phyloP scores from a whole-genome alignment of 805 yeast genomes.

The Nematodospora valgi region DNA sequence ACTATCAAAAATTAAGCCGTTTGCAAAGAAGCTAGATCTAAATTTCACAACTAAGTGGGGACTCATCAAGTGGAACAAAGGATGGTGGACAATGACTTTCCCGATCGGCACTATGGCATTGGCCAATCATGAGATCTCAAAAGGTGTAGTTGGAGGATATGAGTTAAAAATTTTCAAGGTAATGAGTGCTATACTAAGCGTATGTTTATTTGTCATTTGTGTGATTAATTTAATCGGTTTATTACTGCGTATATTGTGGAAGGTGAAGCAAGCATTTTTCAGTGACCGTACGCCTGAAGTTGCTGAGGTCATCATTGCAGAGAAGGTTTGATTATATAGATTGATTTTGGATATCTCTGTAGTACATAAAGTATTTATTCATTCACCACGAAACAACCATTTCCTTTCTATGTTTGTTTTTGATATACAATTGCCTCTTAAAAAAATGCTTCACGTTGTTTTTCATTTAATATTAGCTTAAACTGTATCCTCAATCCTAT shows the following conservation, averaged over 20 bases:
- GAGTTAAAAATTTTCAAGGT: constrained; percentile 53
- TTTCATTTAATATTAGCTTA: too few species aligned
- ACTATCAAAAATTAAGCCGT: constrained; percentile 40
- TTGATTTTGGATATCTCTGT: neutral
- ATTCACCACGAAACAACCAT: too few species aligned
- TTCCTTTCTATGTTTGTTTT: too few species aligned
- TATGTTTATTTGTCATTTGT: constrained; percentile 13
- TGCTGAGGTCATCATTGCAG: too few species aligned
- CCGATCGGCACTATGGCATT: constrained; percentile 78
- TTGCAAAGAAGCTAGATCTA: constrained; percentile 21
- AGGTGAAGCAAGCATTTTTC: neutral
- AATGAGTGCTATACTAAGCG: constrained; percentile 52
- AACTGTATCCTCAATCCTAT: too few species aligned
- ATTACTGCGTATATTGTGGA: neutral
- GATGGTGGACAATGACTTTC: constrained; percentile 71
- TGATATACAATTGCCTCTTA: too few species aligned
- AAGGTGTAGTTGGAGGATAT: constrained; percentile 32
- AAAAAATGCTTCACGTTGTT: too few species aligned
- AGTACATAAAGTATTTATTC: too few species aligned
- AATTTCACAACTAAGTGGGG: constrained; percentile 12
- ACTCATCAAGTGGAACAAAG: constrained; percentile 12
- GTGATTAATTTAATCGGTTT: constrained; percentile 6
- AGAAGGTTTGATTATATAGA: neutral
- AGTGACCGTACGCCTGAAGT: too few species aligned
- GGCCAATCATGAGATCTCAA: constrained; percentile 49